A percentile compares a stretch with the other conserved stretches of the same genome.
These are phyloP conservation scores for Nannizziopsis arthrosporioides DNA, from an alignment of 2,329 filamentous ascomycete genomes.

Conservation along the genomic window DNA sequence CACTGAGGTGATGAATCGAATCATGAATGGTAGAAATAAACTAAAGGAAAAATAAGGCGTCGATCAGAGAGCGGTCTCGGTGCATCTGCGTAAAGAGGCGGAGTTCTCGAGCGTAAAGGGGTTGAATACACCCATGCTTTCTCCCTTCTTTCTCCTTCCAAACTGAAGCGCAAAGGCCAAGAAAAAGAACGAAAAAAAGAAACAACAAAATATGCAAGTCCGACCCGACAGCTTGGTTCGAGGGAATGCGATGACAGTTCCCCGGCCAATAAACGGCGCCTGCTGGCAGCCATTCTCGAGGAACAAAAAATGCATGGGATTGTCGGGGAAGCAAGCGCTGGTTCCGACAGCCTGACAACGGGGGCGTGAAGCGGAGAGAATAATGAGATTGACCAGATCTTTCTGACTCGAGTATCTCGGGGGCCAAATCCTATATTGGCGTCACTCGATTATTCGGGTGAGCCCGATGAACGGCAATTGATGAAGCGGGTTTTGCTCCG, in stretches of 20 bases:
- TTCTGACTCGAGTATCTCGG: too few relatives aligned
- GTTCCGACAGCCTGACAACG: slow-evolving; percentile 1
- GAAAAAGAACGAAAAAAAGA: not conserved
- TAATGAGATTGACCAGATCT: not conserved
- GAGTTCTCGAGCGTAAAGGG: too few relatives aligned
- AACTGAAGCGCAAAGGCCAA: not conserved
- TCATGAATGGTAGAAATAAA: too few relatives aligned
- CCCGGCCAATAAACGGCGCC: slow-evolving; percentile 6
- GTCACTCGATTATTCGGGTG: too few relatives aligned
- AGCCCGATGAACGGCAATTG: too few relatives aligned
- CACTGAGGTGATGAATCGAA: too few relatives aligned
- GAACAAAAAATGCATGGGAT: slow-evolving; percentile 3
- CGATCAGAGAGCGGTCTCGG: too few relatives aligned
- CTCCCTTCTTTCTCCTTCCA: not conserved
- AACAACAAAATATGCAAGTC: not conserved
- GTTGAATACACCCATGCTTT: too few relatives aligned
- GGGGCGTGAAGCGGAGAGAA: not conserved
- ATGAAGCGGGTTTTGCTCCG: too few relatives aligned
- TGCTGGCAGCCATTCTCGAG: not conserved
- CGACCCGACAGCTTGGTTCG: slow-evolving; percentile 4
- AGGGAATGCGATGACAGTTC: slow-evolving; percentile 6
- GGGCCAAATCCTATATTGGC: too few relatives aligned
- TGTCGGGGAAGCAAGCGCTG: slow-evolving; percentile 5
- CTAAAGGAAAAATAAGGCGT: too few relatives aligned
- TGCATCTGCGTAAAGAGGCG: too few relatives aligned